Evolutionary conservation across 345 rosid genomes (phyloP).

Genomic region (Euclidium syriacum): DNA sequence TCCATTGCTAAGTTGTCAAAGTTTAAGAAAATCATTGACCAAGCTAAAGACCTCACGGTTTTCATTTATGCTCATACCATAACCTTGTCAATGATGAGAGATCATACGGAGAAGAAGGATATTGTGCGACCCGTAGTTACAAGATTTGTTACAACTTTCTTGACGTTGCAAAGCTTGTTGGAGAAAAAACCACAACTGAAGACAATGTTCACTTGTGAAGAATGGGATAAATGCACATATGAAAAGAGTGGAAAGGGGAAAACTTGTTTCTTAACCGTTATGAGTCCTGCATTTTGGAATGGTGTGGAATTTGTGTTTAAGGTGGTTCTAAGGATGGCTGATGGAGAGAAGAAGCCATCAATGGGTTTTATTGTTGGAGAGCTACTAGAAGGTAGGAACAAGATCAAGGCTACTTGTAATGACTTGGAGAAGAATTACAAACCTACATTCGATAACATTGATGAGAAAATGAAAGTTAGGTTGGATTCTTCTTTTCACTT

Average conservation of each 20-base stretch:
- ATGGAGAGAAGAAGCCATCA: constrained; percentile 7
- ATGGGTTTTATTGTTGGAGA: constrained; percentile 11
- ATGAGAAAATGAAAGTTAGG: constrained; percentile 7
- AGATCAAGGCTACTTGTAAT: not conserved
- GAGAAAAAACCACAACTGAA: not conserved
- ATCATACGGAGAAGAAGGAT: not conserved
- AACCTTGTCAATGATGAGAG: not conserved
- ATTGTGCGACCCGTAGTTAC: not conserved
- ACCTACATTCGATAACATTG: not conserved
- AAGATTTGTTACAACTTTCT: not conserved
- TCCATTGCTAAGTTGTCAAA: not conserved
- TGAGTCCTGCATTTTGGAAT: not conserved
- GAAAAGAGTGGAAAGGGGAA: not conserved
- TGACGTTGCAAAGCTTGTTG: not conserved
- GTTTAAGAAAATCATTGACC: not conserved
- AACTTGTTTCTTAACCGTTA: not conserved
- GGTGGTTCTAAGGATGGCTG: not conserved
- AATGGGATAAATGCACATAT: not conserved
- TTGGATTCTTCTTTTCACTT: not conserved
- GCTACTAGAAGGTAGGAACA: not conserved
- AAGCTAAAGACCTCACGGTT: not conserved
- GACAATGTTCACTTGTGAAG: not conserved
- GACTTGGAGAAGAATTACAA: not conserved
- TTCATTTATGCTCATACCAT: constrained; percentile 9
- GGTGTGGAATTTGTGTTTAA: not conserved